Evolutionary conservation across 441 rosid genomes (phyloP).

Genomic region (Euphorbia schlechtendalii): DNA sequence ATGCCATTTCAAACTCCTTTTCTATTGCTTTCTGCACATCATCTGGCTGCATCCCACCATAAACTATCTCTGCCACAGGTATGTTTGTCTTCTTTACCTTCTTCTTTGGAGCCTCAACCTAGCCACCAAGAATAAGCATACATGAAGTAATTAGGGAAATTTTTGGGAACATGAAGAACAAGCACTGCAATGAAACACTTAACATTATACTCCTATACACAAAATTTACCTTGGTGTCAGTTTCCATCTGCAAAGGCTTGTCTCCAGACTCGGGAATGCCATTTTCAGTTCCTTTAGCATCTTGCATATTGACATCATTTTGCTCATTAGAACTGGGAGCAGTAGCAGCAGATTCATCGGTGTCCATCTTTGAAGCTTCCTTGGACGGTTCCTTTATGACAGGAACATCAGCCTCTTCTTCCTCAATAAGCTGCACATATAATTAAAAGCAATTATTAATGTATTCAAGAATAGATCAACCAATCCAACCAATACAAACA

Average conservation of each 20-base stretch:
- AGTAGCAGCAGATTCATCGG: conserved; percentile 47
- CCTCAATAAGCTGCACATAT: conserved; percentile 67
- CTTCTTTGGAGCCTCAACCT: conserved; percentile 85
- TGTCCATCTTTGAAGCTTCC: conserved; percentile 69
- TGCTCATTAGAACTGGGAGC: conserved; percentile 46
- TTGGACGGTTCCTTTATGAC: conserved; percentile 53
- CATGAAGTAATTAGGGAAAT: not conserved
- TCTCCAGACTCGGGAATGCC: conserved; percentile 67
- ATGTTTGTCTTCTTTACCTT: conserved; percentile 80
- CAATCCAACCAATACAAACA: not conserved
- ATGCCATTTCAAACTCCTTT: conserved; percentile 96
- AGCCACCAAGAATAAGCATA: not conserved
- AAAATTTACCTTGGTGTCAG: conserved; percentile 56
- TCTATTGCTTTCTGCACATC: conserved; percentile 84
- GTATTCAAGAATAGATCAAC: not conserved
- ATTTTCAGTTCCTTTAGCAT: conserved; percentile 57
- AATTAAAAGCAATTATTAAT: not conserved
- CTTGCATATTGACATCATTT: conserved; percentile 69
- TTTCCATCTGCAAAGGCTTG: conserved; percentile 78
- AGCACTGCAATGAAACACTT: not conserved
- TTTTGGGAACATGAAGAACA: too few relatives aligned
- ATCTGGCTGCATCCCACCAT: conserved; percentile 57
- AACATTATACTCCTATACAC: not conserved
- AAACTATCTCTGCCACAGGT: conserved; percentile 68
- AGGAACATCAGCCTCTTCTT: conserved; percentile 80